Evolutionary conservation across 164 flowering plant genomes (phyloP), one percentile per base, ranked within the genome.

Genomic region (Vitis riparia): DNA sequence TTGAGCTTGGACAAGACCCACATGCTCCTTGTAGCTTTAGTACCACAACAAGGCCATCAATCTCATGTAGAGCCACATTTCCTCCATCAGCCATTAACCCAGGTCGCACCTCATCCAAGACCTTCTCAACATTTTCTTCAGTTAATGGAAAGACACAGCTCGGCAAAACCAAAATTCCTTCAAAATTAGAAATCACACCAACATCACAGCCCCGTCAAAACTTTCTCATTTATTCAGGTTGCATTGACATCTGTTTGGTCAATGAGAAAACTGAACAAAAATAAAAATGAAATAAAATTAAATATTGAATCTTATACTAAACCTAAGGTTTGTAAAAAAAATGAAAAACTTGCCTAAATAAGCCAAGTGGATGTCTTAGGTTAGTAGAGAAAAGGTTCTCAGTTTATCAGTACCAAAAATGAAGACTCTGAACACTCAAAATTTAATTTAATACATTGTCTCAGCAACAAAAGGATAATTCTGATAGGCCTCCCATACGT

Each of bases 11-110:
- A 77, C 98, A 94, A 11, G 98, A 94, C 14, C 98, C 98, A 76
- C 98, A 94, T 49, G 98, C 98, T 30, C 97, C 98, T 83, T 92
- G 94, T 15, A 94, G 85, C 87, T 94, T 92, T 72, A 94, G 76
- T 8, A 91, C 86, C 23, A 94, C 96, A 62, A 89, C 89, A 65
- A 89, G 92, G 37, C 96, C 98, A 80, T 92, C 97, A 62, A 94
- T 90, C 81, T 94, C 98, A 63, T 92, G 96, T n/a, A 91, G 69
- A 60, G 77, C 96, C 17, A 92, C 98, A 75, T 93, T 93, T 15
- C 97, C 97, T 59, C 97, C 97, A 83, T 94, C 97, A n/a, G 92
- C 92, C 97, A 91, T 91, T 17, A 94, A 81, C 50, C 86, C 76
- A 8, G 98, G 98, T 71, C 97, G 70, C 29, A 91, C 97, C 80